Evolutionary conservation across 2,329 filamentous ascomycete species (phyloP), one percentile per base, ranked within the genome.

Genomic region (Colletotrichum kahawae): DNA sequence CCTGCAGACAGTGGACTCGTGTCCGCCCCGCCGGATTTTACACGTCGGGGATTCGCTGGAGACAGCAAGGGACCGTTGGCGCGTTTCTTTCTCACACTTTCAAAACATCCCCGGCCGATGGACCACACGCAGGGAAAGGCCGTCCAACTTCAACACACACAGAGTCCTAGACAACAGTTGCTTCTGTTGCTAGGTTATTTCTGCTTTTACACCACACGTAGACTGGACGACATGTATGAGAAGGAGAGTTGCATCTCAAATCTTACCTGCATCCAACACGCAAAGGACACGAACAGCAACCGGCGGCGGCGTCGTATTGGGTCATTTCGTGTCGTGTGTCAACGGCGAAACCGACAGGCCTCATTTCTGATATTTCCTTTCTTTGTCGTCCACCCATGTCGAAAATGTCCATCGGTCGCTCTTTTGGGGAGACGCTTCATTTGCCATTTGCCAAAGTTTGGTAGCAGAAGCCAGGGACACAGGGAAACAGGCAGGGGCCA

Each of bases 91-190:
- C 59, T 70, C 60, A 38, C 60, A 71, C 66, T 57, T 76, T 21
- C 76, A 67, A 73, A 77, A 70, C 65, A 63, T 60, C 69, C 67
- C 73, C 64, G 27, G 72, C 73, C 51, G 43, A 73, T 56, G 70
- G n/a, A 51, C 43, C 10, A 51, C 43, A 51, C 31, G 10, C 31
- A n/a, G 43, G n/a, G 43, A 51, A 51, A 13, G 43, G 10, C 43
- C 43, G 10, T 21, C 43, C 43, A 48, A 48, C 36, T 51, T 21
- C 56, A 65, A 24, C 54, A 12, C 31, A 59, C 33, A 51, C 36
- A 27, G 54, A 16, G 54, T 13, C n/a, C 24, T 29, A 31, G 54
- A 57, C 21, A 57, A 29, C 54, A 57, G 27, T 51, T 51, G 27
- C 69, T 33, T 60, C 62, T 57, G 34, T 68, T 75, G 43, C 64